phyloP scores from a whole-genome alignment of 805 yeast genomes.

The Candida ovalis region DNA sequence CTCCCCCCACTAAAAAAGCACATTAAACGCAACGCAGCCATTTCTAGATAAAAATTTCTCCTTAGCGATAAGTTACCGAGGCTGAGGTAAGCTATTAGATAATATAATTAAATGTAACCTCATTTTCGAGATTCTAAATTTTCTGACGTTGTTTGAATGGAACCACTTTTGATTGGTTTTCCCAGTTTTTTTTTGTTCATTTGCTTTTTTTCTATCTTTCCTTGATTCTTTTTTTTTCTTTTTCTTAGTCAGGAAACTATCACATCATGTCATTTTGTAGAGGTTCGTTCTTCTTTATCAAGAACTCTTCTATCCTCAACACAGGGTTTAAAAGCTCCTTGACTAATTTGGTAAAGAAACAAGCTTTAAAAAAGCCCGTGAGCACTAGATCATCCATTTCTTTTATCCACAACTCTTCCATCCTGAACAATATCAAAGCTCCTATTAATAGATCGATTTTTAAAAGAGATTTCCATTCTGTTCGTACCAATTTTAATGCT shows the following conservation, averaged over 20 bases:
- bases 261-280: conserved; percentile 37
- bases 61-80: too few relatives aligned
- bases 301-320: conserved; percentile 43
- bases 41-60: too few relatives aligned
- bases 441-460: background rate
- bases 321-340: conserved; percentile 18
- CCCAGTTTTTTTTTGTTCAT: background rate
- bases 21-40: too few relatives aligned
- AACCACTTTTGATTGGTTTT: conserved; percentile 1
- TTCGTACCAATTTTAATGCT: background rate
- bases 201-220: background rate
- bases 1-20: too few relatives aligned
- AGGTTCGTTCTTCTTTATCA: conserved; percentile 56
- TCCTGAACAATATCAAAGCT: background rate
- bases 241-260: background rate
- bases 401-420: conserved; percentile 1
- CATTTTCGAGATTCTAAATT: too few relatives aligned
- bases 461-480: background rate
- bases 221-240: background rate
- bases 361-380: background rate
- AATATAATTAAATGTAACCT: too few relatives aligned
- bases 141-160: conserved; percentile 1
- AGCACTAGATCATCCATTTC: background rate
- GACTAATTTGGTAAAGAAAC: background rate
- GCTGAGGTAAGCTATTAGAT: too few relatives aligned